These are phyloP conservation scores for Cordyceps cateniannulata DNA, from an alignment of 2,329 filamentous ascomycete species.

Conservation along the genomic window DNA sequence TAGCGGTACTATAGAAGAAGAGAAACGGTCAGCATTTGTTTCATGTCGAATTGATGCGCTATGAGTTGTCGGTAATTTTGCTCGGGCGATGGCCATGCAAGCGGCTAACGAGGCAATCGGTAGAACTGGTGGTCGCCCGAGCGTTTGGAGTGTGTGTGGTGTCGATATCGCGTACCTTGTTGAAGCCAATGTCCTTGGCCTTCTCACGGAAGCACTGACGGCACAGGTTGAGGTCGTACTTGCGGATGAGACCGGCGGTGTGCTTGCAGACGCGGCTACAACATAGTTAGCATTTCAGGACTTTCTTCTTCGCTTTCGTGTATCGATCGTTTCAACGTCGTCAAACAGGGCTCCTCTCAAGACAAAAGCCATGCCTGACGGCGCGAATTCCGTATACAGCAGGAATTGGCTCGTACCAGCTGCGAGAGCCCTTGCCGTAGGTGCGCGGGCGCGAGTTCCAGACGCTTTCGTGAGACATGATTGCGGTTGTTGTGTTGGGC, in stretches of 20 bases:
- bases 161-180: constrained; percentile 49
- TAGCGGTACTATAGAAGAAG: constrained; percentile 29
- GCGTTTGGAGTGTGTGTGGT: not conserved
- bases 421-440: constrained; percentile 94
- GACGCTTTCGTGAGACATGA: constrained; percentile 80
- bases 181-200: constrained; percentile 65
- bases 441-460: constrained; percentile 97
- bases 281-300: constrained; percentile 23
- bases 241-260: constrained; percentile 98
- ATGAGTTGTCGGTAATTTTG: no score
- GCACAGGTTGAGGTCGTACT: constrained; percentile 93
- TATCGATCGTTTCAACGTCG: not conserved
- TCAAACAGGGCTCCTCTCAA: not conserved
- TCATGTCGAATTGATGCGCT: not conserved
- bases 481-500: constrained; percentile 33
- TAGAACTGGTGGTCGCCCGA: not conserved
- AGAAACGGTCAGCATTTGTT: constrained; percentile 16
- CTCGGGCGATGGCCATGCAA: no score
- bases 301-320: not conserved
- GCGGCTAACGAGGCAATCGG: no score
- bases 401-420: constrained; percentile 61
- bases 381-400: not conserved
- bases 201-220: constrained; percentile 75
- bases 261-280: constrained; percentile 70
- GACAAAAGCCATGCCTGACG: not conserved